Evolutionary conservation across 352 stramenopile genomes (phyloP), one percentile per base, ranked within the genome.

Genomic region (Globisporangium nodosum): DNA sequence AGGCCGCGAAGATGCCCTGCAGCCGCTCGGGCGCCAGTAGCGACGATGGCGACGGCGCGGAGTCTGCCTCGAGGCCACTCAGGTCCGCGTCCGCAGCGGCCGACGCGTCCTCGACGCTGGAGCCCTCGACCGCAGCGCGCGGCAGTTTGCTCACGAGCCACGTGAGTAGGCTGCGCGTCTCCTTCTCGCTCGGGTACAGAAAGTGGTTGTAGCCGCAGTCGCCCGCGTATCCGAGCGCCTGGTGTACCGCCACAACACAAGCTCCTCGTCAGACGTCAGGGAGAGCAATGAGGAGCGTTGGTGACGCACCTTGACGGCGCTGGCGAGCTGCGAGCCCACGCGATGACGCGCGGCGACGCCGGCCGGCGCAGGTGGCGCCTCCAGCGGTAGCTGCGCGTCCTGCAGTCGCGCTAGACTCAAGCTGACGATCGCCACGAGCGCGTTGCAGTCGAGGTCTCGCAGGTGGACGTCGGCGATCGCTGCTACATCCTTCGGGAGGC

Each of bases 181-280:
- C 80, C 54, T 86, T 86, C 67, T 92, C 87, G 18, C 60, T 91
- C 18, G 87, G 87, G 61, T 96, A 96, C 59, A 96, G 61, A 49
- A 96, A 90, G 63, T 94, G 76, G 57, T 94, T 94, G 67, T 96
- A 96, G 0, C 87, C 85, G 55, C 84, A 94, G 52, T 96, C 85
- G 16, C 84, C 82, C 20, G 70, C 72, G 61, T 90, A 96, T 5
- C 87, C 87, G 13, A 92, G 67, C 30, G 89, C 77, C 84, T 93
- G 49, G 3, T 5, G 11, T n/a, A 27, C 24, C 11, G 24, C 24
- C 24, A 27, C 24, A 27, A 52, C 31, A 9, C 31, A 35, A 9
- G 8, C 5, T 35, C 5, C 31, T 7, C 31, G 31, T 35, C 31
- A 27, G 24, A 27, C 24, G 24, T 27, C 24, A 27, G 31, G 8